Evolutionary conservation across 2,329 filamentous ascomycete species (phyloP).

Genomic region (Stromatinia cepivora): DNA sequence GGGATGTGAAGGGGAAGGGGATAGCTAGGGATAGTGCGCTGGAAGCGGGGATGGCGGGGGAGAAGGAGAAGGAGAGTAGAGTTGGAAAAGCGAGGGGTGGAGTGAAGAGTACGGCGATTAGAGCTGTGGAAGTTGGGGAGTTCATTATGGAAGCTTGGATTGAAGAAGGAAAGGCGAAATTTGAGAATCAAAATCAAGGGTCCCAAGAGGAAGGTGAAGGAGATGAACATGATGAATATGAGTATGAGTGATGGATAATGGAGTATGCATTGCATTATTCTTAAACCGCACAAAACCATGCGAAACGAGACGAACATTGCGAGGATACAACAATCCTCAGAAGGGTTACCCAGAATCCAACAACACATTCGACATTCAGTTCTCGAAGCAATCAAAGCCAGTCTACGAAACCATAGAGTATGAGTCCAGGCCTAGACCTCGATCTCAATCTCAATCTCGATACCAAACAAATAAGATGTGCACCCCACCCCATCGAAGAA

Average conservation of each 20-base stretch:
- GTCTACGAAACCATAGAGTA: too few relatives aligned
- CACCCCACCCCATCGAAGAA: too few relatives aligned
- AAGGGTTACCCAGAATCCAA: too few relatives aligned
- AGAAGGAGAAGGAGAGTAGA: constrained; percentile 36
- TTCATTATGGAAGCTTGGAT: constrained; percentile 70
- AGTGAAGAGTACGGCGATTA: constrained; percentile 58
- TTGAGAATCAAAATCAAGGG: not conserved
- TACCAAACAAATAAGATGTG: too few relatives aligned
- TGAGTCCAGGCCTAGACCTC: too few relatives aligned
- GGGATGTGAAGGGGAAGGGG: not conserved
- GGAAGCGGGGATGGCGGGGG: constrained; percentile 28
- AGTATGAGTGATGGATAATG: too few relatives aligned
- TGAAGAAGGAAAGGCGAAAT: constrained; percentile 54
- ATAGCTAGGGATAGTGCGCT: not conserved
- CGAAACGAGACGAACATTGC: not conserved
- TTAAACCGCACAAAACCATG: not conserved
- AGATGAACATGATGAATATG: not conserved
- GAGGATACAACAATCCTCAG: too few relatives aligned
- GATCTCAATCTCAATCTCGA: too few relatives aligned
- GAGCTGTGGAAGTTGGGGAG: constrained; percentile 63
- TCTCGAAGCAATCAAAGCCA: too few relatives aligned
- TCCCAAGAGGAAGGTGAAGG: not conserved
- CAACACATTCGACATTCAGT: too few relatives aligned
- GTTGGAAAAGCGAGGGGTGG: constrained; percentile 48
- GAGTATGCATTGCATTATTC: too few relatives aligned